Conservation (phyloP, 1,139 yeast genomes). For the Blastobotrys persicus region DNA sequence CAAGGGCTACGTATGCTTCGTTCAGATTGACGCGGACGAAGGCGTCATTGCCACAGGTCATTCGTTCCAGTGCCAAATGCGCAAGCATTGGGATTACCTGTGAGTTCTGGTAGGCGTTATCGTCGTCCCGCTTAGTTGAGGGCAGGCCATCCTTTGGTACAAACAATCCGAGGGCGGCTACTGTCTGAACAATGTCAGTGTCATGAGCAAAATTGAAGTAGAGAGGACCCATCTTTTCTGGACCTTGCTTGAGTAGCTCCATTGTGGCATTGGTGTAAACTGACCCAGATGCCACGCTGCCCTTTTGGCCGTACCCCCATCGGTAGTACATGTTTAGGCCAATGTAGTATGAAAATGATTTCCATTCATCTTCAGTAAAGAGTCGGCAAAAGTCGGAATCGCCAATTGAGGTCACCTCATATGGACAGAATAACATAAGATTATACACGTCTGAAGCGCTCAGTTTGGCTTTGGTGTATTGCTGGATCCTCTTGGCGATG, state of each 20-base stretch:
- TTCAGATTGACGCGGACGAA: constrained; percentile 51
- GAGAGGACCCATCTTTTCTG: constrained; percentile 26
- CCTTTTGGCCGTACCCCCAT: constrained; percentile 49
- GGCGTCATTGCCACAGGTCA: constrained; percentile 11
- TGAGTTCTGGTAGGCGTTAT: background rate
- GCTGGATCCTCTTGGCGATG: constrained; percentile 11
- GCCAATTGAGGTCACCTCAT: constrained; percentile 52
- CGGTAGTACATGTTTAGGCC: constrained; percentile 49
- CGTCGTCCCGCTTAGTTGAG: background rate
- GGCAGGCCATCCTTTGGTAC: constrained; percentile 5
- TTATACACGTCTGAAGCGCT: constrained; percentile 12
- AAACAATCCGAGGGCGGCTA: constrained; percentile 48
- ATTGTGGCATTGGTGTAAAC: constrained; percentile 50
- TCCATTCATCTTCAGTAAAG: constrained; percentile 50
- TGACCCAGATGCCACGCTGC: constrained; percentile 46
- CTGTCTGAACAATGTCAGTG: constrained; percentile 47
- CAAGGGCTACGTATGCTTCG: constrained; percentile 56
- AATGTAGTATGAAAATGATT: constrained; percentile 44
- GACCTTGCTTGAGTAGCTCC: constrained; percentile 44
- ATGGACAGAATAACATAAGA: constrained; percentile 51
- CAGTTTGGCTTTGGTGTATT: constrained; percentile 3
- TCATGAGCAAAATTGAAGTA: constrained; percentile 52
- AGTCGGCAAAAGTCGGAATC: constrained; percentile 49
- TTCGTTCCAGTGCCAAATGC: constrained; percentile 7
- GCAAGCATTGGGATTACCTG: constrained; percentile 10